Percentiles rank a stretch among this genome's conserved stretches.
These are phyloP conservation scores for Globisporangium nodosum DNA, from an alignment of 352 stramenopile genomes.

Conservation along the genomic window DNA sequence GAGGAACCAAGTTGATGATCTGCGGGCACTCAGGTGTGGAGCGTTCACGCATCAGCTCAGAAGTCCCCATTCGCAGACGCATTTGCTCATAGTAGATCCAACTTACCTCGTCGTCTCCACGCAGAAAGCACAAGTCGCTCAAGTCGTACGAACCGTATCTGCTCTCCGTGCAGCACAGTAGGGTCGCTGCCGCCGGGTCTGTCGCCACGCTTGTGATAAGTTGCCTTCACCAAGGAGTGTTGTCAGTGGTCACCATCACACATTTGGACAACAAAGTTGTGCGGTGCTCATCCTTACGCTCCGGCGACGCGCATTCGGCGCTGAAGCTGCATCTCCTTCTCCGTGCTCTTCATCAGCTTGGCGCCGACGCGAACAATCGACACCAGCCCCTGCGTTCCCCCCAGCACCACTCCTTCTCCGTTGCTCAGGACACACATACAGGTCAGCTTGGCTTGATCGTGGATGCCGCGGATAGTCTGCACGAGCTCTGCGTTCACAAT, in stretches of 20 bases:
- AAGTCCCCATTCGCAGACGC: background rate
- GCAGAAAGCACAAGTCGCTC: constrained; percentile 61
- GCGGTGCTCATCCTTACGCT: constrained; percentile 21
- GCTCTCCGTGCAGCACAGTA: constrained; percentile 59
- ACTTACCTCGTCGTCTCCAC: constrained; percentile 53
- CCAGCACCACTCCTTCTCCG: constrained; percentile 52
- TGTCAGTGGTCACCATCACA: background rate
- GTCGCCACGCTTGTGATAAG: constrained; percentile 37
- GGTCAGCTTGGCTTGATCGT: constrained; percentile 31
- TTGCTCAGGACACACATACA: constrained; percentile 40
- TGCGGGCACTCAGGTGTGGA: constrained; percentile 1
- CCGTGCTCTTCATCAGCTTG: constrained; percentile 45
- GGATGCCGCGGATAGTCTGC: constrained; percentile 57
- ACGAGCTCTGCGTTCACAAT: constrained; percentile 70
- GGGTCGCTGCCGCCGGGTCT: constrained; percentile 37
- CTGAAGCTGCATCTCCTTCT: constrained; percentile 70
- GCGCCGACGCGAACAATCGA: constrained; percentile 48
- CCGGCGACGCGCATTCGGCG: constrained; percentile 46
- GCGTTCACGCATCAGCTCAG: background rate
- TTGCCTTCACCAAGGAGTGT: constrained; percentile 20
- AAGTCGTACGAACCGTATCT: constrained; percentile 67
- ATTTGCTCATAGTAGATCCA: background rate
- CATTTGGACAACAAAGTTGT: background rate
- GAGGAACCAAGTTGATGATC: constrained; percentile 30
- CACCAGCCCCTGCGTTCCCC: constrained; percentile 47